These are phyloP conservation scores for Musa schizocarpa DNA, from an alignment of 176 grass and related monocot genomes.

Conservation along the genomic window DNA sequence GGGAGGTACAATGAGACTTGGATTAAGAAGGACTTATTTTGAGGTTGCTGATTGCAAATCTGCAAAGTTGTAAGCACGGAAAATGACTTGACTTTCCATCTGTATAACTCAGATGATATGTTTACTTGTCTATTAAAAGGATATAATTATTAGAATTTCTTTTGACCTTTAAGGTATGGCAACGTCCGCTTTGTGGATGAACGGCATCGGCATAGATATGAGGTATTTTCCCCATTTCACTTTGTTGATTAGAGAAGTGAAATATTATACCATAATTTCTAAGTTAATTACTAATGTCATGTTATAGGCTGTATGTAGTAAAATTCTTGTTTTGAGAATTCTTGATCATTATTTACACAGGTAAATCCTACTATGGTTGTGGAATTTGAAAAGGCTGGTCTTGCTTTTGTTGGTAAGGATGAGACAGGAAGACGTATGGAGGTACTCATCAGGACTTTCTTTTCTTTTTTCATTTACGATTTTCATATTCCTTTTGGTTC, in stretches of 20 bases:
- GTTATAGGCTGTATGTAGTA: no score
- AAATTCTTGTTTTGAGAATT: background rate
- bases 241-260: constrained; percentile 11
- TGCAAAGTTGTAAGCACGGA: constrained; percentile 61
- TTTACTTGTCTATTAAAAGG: background rate
- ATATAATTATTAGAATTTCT: constrained; percentile 17
- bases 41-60: constrained; percentile 54
- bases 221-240: constrained; percentile 32
- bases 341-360: constrained; percentile 22
- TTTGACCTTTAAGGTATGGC: constrained; percentile 46
- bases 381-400: constrained; percentile 75
- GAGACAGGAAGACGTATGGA: constrained; percentile 77
- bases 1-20: constrained; percentile 95
- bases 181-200: constrained; percentile 57
- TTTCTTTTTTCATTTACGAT: constrained; percentile 7
- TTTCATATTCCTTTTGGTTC: background rate
- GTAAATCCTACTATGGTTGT: constrained; percentile 86
- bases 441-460: constrained; percentile 20
- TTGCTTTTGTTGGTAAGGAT: constrained; percentile 77
- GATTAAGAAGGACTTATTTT: constrained; percentile 79
- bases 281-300: background rate
- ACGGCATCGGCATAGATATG: constrained; percentile 86
- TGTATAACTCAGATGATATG: no score
- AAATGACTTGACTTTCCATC: background rate
- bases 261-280: constrained; percentile 10